These are phyloP conservation scores for Rutstroemia sp. DNA, from an alignment of 2,329 filamentous ascomycete genomes.

Conservation along the genomic window DNA sequence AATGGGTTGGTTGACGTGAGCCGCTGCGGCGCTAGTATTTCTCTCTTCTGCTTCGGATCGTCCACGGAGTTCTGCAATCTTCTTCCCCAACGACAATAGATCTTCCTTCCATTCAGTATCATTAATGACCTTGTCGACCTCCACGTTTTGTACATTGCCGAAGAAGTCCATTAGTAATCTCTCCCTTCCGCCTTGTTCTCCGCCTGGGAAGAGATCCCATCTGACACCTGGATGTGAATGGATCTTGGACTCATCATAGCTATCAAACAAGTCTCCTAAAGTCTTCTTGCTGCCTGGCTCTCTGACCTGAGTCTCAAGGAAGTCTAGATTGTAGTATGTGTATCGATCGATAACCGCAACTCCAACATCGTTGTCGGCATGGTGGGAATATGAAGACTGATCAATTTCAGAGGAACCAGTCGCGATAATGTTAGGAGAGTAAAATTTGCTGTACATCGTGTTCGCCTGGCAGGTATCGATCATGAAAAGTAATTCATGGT, in stretches of 20 bases:
- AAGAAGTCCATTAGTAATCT: slow-evolving; percentile 94
- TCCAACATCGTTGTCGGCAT: slow-evolving; percentile 95
- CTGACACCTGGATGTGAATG: slow-evolving; percentile 86
- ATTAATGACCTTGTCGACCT: slow-evolving; percentile 54
- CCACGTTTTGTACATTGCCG: slow-evolving; percentile 94
- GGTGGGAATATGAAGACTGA: slow-evolving; percentile 94
- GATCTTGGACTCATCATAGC: slow-evolving; percentile 90
- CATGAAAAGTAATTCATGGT: slow-evolving; percentile 98
- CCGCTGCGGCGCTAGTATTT: slow-evolving; percentile 17
- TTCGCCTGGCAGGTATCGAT: slow-evolving; percentile 99
- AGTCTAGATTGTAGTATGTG: slow-evolving; percentile 98
- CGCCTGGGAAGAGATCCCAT: slow-evolving; percentile 90
- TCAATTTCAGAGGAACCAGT: slow-evolving; percentile 95
- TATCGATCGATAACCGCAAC: slow-evolving; percentile 98
- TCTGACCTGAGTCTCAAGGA: slow-evolving; percentile 82
- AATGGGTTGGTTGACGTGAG: slow-evolving; percentile 9
- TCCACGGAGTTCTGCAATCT: slow-evolving; percentile 47
- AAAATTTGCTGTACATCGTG: slow-evolving; percentile 98
- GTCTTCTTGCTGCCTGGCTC: slow-evolving; percentile 84
- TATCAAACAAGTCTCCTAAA: slow-evolving; percentile 90
- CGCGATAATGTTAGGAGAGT: slow-evolving; percentile 95
- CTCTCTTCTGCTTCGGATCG: slow-evolving; percentile 28
- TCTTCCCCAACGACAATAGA: slow-evolving; percentile 65
- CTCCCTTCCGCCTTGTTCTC: slow-evolving; percentile 67
- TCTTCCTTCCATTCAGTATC: slow-evolving; percentile 62